Conservation (phyloP, 257 asterid genomes). For the Osmanthus fragrans region DNA sequence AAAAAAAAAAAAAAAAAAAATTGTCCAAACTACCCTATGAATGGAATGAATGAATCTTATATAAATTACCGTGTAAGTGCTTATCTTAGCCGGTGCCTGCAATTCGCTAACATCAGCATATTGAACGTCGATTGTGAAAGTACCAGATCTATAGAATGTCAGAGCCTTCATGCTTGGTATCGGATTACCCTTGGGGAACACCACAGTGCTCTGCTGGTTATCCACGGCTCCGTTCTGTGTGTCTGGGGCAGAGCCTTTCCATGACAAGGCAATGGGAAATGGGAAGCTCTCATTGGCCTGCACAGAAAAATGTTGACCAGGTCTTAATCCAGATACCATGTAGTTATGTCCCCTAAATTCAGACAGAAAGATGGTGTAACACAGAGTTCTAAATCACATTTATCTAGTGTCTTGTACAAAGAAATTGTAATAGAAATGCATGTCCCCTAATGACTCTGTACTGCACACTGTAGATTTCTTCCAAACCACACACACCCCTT, state of each 20-base stretch:
- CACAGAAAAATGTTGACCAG: slow-evolving; percentile 9
- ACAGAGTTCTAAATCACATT: neutral
- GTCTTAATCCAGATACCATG: neutral
- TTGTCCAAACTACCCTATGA: neutral
- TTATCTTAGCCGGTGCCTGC: slow-evolving; percentile 48
- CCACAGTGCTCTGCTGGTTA: slow-evolving; percentile 39
- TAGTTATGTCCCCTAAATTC: neutral
- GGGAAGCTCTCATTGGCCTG: slow-evolving; percentile 51
- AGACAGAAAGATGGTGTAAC: neutral
- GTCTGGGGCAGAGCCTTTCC: slow-evolving; percentile 52
- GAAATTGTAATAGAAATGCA: neutral
- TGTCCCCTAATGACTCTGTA: neutral
- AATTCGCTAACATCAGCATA: slow-evolving; percentile 46
- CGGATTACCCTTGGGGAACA: slow-evolving; percentile 51
- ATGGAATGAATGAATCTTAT: neutral
- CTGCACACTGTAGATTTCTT: neutral
- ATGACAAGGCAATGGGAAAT: slow-evolving; percentile 48
- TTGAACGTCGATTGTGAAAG: slow-evolving; percentile 42
- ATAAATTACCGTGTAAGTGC: slow-evolving; percentile 47
- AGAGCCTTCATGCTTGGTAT: slow-evolving; percentile 53
- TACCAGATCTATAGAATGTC: slow-evolving; percentile 46
- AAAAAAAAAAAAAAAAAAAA: too few relatives aligned
- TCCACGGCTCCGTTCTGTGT: slow-evolving; percentile 38
- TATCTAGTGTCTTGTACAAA: neutral
- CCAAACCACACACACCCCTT: neutral